phyloP scores from a whole-genome alignment of 306 rosid genomes.

The Urtica urens region DNA sequence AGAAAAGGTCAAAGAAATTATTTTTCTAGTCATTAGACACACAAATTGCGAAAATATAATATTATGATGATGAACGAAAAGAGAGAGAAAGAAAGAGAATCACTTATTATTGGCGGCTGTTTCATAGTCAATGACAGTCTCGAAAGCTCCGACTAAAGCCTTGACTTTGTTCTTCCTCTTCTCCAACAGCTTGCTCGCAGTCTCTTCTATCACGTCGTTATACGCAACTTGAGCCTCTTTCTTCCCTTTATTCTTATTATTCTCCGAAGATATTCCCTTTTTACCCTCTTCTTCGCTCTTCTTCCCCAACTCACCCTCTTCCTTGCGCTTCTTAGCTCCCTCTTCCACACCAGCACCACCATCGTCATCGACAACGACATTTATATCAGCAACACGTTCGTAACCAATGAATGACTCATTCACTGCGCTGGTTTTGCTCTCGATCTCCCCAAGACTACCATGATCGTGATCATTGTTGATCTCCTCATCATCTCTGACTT shows the following conservation, averaged over 20 bases:
- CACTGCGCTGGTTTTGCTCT: too few relatives aligned
- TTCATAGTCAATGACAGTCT: conserved; percentile 78
- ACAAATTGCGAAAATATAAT: too few relatives aligned
- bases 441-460: background rate
- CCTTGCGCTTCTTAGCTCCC: background rate
- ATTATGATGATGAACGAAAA: too few relatives aligned
- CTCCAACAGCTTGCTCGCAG: conserved; percentile 32
- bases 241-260: conserved; percentile 20
- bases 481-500: conserved; percentile 4
- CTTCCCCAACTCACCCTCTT: conserved; percentile 29
- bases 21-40: too few relatives aligned
- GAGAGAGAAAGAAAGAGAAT: background rate
- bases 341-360: background rate
- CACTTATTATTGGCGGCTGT: conserved; percentile 9
- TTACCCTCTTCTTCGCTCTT: too few relatives aligned
- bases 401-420: too few relatives aligned
- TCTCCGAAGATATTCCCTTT: background rate
- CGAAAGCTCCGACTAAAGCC: conserved; percentile 92
- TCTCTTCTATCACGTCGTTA: conserved; percentile 41
- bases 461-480: conserved; percentile 3
- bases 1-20: background rate
- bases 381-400: too few relatives aligned
- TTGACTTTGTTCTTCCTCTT: conserved; percentile 62
- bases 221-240: conserved; percentile 42
- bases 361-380: background rate